These are phyloP conservation scores for Hydnomerulius pinastri DNA, from an alignment of 768 basidiomycete species.

Conservation along the genomic window DNA sequence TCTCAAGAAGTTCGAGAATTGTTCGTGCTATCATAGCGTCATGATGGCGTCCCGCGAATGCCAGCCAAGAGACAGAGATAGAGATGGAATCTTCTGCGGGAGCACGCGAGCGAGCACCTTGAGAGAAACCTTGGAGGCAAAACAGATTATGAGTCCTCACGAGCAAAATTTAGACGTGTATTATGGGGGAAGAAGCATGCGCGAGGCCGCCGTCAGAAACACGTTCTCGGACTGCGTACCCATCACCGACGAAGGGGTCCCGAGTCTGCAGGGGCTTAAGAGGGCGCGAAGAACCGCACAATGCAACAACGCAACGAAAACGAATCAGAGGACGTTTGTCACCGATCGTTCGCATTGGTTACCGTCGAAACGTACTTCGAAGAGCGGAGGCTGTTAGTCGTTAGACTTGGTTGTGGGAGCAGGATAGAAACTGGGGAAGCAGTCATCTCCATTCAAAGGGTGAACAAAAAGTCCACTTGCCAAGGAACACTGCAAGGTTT, in stretches of 20 bases:
- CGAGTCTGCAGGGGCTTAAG: not conserved
- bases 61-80: too few species aligned
- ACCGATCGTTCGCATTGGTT: too few species aligned
- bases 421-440: too few species aligned
- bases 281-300: not conserved
- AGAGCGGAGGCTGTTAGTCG: not conserved
- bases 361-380: not conserved
- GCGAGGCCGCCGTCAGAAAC: slow-evolving; percentile 3
- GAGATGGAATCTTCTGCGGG: too few species aligned
- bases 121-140: too few species aligned
- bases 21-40: not conserved
- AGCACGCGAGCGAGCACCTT: too few species aligned
- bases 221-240: not conserved
- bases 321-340: too few species aligned
- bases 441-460: too few species aligned
- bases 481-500: not conserved
- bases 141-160: too few species aligned
- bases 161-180: too few species aligned
- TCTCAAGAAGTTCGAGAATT: not conserved
- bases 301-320: not conserved
- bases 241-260: not conserved
- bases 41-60: not conserved
- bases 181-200: slow-evolving; percentile 3
- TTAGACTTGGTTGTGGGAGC: not conserved
- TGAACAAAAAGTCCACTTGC: not conserved